Conservation (phyloP, 352 stramenopile species). For the Phytophthora palmivora region DNA sequence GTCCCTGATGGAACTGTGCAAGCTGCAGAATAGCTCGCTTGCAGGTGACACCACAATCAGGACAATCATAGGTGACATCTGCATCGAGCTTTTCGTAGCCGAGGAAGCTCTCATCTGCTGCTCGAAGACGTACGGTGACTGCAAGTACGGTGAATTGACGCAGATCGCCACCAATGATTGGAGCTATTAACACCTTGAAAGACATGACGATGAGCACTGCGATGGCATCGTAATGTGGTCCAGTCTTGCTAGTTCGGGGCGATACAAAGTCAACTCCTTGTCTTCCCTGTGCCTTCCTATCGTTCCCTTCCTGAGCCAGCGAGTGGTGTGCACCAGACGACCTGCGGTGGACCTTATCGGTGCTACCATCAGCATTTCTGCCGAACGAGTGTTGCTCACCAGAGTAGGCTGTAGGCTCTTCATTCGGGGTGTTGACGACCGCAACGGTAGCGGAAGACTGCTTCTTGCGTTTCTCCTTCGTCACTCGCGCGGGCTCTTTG, state of each 20-base stretch:
- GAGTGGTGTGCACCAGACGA: constrained; percentile 12
- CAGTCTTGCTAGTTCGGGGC: constrained; percentile 25
- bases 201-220: constrained; percentile 45
- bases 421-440: constrained; percentile 36
- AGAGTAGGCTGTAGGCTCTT: constrained; percentile 22
- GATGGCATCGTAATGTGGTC: constrained; percentile 34
- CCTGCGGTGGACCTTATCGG: constrained; percentile 30
- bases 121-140: constrained; percentile 46
- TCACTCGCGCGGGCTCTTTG: constrained; percentile 29
- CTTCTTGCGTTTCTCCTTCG: constrained; percentile 46
- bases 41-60: constrained; percentile 35
- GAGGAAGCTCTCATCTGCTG: constrained; percentile 38
- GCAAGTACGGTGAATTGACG: constrained; percentile 41
- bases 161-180: constrained; percentile 46
- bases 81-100: constrained; percentile 37
- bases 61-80: constrained; percentile 34
- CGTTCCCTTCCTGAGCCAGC: constrained; percentile 1
- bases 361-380: constrained; percentile 12
- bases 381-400: constrained; percentile 37
- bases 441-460: constrained; percentile 42
- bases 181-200: constrained; percentile 44
- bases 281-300: constrained; percentile 23
- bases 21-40: constrained; percentile 35
- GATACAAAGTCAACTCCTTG: constrained; percentile 41
- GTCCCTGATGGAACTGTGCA: constrained; percentile 34